These are phyloP conservation scores for Cinchona pubescens DNA, from an alignment of 257 asterid genomes.

Conservation along the genomic window DNA sequence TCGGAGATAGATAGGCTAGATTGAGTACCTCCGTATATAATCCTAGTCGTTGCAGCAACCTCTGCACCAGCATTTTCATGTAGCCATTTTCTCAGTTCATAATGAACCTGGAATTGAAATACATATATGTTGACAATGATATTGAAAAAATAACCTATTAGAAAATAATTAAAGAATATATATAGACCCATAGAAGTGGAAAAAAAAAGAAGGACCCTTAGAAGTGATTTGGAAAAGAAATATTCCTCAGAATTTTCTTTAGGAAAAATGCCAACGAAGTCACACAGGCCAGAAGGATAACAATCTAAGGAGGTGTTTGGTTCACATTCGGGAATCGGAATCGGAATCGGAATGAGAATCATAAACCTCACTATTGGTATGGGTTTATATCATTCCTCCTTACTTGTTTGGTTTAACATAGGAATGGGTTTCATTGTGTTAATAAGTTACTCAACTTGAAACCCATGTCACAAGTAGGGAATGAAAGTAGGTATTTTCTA, in stretches of 20 bases:
- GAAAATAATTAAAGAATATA: too few species aligned
- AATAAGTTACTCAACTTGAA: too few species aligned
- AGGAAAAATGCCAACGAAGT: not conserved
- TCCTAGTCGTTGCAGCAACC: constrained; percentile 30
- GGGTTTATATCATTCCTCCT: too few species aligned
- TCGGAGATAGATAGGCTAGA: not conserved
- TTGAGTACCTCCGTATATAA: constrained; percentile 33
- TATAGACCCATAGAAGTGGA: too few species aligned
- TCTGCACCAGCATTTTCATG: constrained; percentile 25
- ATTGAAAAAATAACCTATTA: not conserved
- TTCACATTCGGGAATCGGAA: too few species aligned
- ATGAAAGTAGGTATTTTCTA: too few species aligned
- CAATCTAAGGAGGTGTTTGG: too few species aligned
- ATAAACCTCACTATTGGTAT: too few species aligned
- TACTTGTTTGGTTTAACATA: too few species aligned
- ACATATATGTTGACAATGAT: not conserved
- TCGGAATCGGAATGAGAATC: too few species aligned
- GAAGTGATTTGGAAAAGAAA: not conserved
- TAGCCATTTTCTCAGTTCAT: constrained; percentile 35
- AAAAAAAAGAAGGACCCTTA: not conserved
- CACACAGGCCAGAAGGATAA: not conserved
- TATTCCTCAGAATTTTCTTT: not conserved
- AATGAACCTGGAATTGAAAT: constrained; percentile 25
- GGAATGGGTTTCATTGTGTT: too few species aligned
- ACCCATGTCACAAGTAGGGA: too few species aligned